These are phyloP conservation scores for Alternaria sp. DNA, from an alignment of 2,329 filamentous ascomycete genomes.

Conservation along the genomic window DNA sequence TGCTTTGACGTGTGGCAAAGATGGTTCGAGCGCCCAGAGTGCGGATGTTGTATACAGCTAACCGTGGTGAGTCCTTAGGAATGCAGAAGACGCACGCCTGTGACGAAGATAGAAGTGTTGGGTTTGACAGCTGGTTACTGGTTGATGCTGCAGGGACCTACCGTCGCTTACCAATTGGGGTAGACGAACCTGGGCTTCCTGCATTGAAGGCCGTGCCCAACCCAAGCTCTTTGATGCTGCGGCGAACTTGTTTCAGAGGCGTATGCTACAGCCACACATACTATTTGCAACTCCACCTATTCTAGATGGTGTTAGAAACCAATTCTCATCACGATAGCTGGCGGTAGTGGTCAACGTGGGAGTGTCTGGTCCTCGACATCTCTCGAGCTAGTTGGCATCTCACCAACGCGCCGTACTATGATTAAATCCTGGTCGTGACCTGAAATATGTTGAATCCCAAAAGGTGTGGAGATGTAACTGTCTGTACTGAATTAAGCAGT, in stretches of 20 bases:
- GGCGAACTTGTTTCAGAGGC: slow-evolving; percentile 17
- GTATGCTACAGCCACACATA: slow-evolving; percentile 8
- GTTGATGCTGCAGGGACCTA: slow-evolving; percentile 8
- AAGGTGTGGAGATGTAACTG: background rate
- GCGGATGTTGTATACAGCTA: slow-evolving; percentile 2
- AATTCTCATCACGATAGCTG: background rate
- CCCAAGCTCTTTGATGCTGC: slow-evolving; percentile 24
- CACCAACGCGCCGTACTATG: background rate
- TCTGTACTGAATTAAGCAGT: background rate
- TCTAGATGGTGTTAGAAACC: background rate
- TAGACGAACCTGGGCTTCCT: slow-evolving; percentile 4
- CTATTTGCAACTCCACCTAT: slow-evolving; percentile 5
- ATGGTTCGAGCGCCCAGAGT: background rate
- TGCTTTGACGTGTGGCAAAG: slow-evolving; percentile 6
- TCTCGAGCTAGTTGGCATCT: background rate
- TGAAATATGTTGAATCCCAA: background rate
- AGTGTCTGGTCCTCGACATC: background rate
- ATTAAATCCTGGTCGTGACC: background rate
- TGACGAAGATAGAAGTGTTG: slow-evolving; percentile 17
- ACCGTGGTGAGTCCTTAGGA: background rate
- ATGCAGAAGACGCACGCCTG: slow-evolving; percentile 7
- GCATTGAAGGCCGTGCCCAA: slow-evolving; percentile 12
- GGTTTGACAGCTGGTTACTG: background rate
- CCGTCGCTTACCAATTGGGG: background rate
- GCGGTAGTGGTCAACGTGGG: background rate